Conservation (phyloP, 1,284 basidiomycete species). For the Afroboletus lepidellus region DNA sequence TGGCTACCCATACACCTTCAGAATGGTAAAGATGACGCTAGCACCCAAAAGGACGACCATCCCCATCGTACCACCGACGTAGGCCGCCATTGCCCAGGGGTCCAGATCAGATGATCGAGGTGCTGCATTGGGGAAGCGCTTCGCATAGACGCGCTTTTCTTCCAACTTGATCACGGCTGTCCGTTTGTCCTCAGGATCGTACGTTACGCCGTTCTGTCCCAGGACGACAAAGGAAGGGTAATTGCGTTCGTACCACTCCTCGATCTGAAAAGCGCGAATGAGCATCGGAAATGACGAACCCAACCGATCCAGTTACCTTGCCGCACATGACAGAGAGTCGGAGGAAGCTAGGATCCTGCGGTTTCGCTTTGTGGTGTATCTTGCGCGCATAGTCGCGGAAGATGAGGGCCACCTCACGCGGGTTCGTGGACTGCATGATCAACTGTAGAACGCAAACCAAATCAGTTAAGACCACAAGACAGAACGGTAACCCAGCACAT, state of each 20-base stretch:
- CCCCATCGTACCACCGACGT: slow-evolving; percentile 42
- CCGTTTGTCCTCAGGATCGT: slow-evolving; percentile 30
- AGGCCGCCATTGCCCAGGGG: slow-evolving; percentile 39
- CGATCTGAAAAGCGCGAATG: slow-evolving; percentile 57
- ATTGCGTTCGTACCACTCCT: slow-evolving; percentile 87
- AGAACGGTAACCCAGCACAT: slow-evolving; percentile 45
- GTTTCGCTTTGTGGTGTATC: slow-evolving; percentile 80
- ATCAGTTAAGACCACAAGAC: background rate
- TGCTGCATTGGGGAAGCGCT: slow-evolving; percentile 11
- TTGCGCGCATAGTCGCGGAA: slow-evolving; percentile 82
- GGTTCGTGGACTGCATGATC: slow-evolving; percentile 89
- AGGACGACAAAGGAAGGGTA: slow-evolving; percentile 82
- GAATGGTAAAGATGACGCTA: slow-evolving; percentile 35
- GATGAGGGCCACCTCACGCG: slow-evolving; percentile 86
- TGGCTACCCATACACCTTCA: slow-evolving; percentile 31
- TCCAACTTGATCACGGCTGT: slow-evolving; percentile 24
- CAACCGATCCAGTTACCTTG: slow-evolving; percentile 46
- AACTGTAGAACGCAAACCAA: slow-evolving; percentile 49
- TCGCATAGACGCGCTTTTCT: slow-evolving; percentile 41
- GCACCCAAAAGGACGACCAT: slow-evolving; percentile 39
- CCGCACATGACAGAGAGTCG: slow-evolving; percentile 78
- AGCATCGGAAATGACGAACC: background rate
- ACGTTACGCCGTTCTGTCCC: slow-evolving; percentile 28
- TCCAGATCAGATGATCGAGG: slow-evolving; percentile 17
- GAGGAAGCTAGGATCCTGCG: slow-evolving; percentile 87